Evolutionary conservation across 345 rosid species (phyloP), one percentile per base, ranked within the genome.

Genomic region (Nasturtium officinale): DNA sequence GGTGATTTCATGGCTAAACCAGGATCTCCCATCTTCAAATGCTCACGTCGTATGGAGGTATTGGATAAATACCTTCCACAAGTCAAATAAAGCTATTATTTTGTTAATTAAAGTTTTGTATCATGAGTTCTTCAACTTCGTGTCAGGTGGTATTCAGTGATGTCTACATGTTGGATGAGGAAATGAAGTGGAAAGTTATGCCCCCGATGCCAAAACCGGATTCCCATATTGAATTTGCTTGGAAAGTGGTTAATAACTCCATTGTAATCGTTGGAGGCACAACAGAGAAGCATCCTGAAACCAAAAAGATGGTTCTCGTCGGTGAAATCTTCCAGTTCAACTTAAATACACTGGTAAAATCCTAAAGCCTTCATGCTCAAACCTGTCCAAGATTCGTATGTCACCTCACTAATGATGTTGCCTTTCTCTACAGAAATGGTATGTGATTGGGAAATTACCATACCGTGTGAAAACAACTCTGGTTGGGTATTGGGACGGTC

Each of bases 1-100:
- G 98, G 98, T 73, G 98, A 94, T 85, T 94, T 91, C 81, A 91
- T 94, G 98, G 98, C 98, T 12, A 91, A 90, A 83, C 96, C 97
- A 42, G 97, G 98, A 84, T 95, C 97, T 4, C 92, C 99, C 20
- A 88, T 91, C 74, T 95, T 90, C 85, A 95, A 95, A 77, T 95
- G 98, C 82, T 91, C 98, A 2, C 87, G 94, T 0, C 86, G 98
- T 74, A 82, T 81, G 77, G 98, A 93, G 94, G 98, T 67, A 29
- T 18, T 18, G 63, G 74, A 21, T n/a, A 23, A 9, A 20, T 17
- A 5, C 38, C 28, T 40, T 26, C 20, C 20, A 17, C 29, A 16
- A 28, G 48, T n/a, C 1, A 38, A 38, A 53, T 11, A 5, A 12
- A 23, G 25, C 45, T 43, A 1, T 8, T 20, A 5, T 28, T 55